A percentile compares a stretch with the other conserved stretches of the same genome.
Evolutionary conservation across 192 early-diverging fungal species (phyloP).

Genomic region (Chytriomyces sp.): DNA sequence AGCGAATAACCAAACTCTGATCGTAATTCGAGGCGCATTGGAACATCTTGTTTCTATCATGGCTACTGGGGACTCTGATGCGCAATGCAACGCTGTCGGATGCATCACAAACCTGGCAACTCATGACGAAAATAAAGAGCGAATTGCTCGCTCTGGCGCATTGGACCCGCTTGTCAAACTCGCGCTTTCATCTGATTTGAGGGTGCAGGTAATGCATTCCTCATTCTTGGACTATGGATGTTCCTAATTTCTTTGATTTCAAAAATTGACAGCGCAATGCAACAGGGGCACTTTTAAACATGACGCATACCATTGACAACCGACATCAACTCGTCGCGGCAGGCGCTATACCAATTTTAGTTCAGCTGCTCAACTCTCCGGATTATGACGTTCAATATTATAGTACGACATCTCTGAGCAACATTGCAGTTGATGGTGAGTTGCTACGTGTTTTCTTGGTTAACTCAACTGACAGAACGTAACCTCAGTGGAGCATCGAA

Average conservation of each 20-base stretch:
- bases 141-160: constrained; percentile 84
- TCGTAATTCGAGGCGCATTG: constrained; percentile 82
- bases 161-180: constrained; percentile 74
- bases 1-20: constrained; percentile 84
- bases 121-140: constrained; percentile 86
- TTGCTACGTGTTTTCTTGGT: constrained; percentile 32
- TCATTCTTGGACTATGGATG: background rate
- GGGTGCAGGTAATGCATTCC: constrained; percentile 55
- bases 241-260: background rate
- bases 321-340: constrained; percentile 81
- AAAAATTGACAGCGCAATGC: constrained; percentile 75
- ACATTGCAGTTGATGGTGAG: constrained; percentile 81
- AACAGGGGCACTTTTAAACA: constrained; percentile 87
- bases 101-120: constrained; percentile 94
- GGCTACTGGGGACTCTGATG: constrained; percentile 78
- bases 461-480: background rate
- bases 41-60: constrained; percentile 87
- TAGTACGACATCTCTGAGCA: constrained; percentile 85
- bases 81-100: constrained; percentile 93
- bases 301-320: constrained; percentile 83
- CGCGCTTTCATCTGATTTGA: constrained; percentile 78
- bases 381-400: constrained; percentile 91
- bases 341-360: constrained; percentile 81
- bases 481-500: constrained; percentile 34
- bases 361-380: constrained; percentile 72